These are phyloP conservation scores for Elsinoe fawcettii DNA, from an alignment of 2,329 filamentous ascomycete genomes.

Conservation along the genomic window DNA sequence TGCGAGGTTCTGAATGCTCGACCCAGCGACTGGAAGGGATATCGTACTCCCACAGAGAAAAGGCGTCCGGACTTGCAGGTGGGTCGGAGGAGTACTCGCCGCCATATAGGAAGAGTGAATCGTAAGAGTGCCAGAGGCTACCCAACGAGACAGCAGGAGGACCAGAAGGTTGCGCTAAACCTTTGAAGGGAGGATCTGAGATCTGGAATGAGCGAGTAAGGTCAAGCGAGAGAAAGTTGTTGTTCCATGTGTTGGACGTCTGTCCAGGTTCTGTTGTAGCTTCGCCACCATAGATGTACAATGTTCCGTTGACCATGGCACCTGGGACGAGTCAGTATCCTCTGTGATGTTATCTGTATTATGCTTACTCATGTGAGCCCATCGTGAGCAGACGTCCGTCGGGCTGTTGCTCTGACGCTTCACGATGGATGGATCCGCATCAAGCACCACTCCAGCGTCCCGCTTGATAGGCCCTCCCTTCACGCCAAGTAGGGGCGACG, in stretches of 20 bases:
- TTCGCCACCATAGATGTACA: conserved; percentile 70
- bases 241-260: conserved; percentile 61
- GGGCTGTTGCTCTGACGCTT: conserved; percentile 39
- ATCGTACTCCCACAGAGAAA: conserved; percentile 64
- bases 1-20: conserved; percentile 54
- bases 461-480: conserved; percentile 25
- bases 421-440: conserved; percentile 18
- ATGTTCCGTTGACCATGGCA: conserved; percentile 63
- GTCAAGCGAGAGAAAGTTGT: conserved; percentile 65
- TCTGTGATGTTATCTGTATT: background rate
- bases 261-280: conserved; percentile 52
- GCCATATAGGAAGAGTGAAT: conserved; percentile 65
- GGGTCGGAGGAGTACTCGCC: conserved; percentile 64
- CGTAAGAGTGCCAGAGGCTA: conserved; percentile 67
- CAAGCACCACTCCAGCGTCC: conserved; percentile 13
- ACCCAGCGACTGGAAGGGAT: conserved; percentile 54
- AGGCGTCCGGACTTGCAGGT: conserved; percentile 46
- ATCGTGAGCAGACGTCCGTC: conserved; percentile 55
- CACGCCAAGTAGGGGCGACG: conserved; percentile 25
- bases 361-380: conserved; percentile 53
- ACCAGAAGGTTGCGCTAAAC: conserved; percentile 57
- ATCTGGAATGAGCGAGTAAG: conserved; percentile 66
- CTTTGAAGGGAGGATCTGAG: conserved; percentile 53
- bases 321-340: conserved; percentile 32
- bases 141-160: conserved; percentile 65